Evolutionary conservation across 768 basidiomycete genomes (phyloP).

Genomic region (Gloeostereum incarnatum): DNA sequence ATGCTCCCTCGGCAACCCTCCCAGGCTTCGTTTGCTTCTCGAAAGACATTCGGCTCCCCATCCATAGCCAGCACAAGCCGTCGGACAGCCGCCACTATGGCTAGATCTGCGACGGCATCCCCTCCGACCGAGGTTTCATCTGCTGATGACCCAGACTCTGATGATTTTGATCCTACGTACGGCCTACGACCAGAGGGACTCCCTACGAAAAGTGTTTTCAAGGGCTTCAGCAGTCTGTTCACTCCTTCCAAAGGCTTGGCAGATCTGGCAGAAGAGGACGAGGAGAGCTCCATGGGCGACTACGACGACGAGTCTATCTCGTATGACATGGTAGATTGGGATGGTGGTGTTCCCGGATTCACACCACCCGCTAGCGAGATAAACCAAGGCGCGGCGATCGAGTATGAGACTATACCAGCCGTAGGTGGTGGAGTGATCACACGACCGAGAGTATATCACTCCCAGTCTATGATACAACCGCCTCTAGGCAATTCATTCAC

Average conservation of each 20-base stretch:
- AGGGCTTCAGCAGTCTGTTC: slow-evolving; percentile 69
- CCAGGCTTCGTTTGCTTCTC: slow-evolving; percentile 15
- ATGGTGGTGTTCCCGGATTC: slow-evolving; percentile 40
- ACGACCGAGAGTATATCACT: slow-evolving; percentile 77
- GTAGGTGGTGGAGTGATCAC: slow-evolving; percentile 86
- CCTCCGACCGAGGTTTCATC: slow-evolving; percentile 12
- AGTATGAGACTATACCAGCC: slow-evolving; percentile 86
- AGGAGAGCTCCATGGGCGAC: slow-evolving; percentile 11
- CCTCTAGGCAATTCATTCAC: slow-evolving; percentile 13
- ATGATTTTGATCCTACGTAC: slow-evolving; percentile 94
- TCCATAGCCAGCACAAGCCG: slow-evolving; percentile 25
- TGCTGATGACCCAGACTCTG: slow-evolving; percentile 36
- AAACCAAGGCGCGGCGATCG: slow-evolving; percentile 33
- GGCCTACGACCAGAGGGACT: slow-evolving; percentile 89
- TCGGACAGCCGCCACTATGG: slow-evolving; percentile 14
- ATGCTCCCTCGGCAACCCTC: slow-evolving; percentile 2
- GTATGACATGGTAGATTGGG: slow-evolving; percentile 68
- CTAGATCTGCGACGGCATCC: slow-evolving; percentile 11
- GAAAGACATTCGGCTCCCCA: slow-evolving; percentile 28
- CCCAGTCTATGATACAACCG: slow-evolving; percentile 69
- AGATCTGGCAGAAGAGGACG: slow-evolving; percentile 68
- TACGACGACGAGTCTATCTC: slow-evolving; percentile 29
- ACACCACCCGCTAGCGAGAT: slow-evolving; percentile 34
- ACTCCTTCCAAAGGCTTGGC: slow-evolving; percentile 60
- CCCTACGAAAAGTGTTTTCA: slow-evolving; percentile 76